Percentiles rank a stretch among this genome's conserved stretches.
These are phyloP conservation scores for Crithidia acanthocephali DNA, from an alignment of 208 protist species.

Conservation along the genomic window DNA sequence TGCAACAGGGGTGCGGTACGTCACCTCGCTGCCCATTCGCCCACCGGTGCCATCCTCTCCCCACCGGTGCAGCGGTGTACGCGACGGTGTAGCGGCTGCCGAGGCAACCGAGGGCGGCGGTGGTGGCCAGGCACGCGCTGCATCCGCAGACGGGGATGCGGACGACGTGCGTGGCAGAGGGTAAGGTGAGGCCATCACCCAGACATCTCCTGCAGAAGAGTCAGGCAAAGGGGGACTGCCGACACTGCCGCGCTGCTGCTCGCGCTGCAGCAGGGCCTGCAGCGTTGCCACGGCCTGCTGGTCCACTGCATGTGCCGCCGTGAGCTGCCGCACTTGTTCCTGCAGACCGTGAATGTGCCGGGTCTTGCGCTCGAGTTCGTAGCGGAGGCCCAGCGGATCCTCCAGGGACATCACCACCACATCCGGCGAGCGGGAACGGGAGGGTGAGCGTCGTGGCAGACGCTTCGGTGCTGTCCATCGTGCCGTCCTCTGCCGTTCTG, in stretches of 20 bases:
- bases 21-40: background rate
- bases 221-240: background rate
- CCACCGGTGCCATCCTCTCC: slow-evolving; percentile 8
- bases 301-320: slow-evolving; percentile 26
- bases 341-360: slow-evolving; percentile 40
- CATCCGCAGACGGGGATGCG: background rate
- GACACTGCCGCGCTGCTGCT: slow-evolving; percentile 39
- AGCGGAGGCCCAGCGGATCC: slow-evolving; percentile 36
- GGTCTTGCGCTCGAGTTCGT: slow-evolving; percentile 45
- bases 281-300: slow-evolving; percentile 36
- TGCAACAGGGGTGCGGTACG: background rate
- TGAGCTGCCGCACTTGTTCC: slow-evolving; percentile 44
- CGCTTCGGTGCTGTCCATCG: no score
- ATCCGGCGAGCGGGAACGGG: slow-evolving; percentile 7
- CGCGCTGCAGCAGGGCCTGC: slow-evolving; percentile 36
- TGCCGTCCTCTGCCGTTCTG: background rate
- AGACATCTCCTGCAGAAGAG: background rate
- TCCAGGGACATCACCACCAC: slow-evolving; percentile 31
- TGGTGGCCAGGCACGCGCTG: background rate
- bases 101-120: background rate
- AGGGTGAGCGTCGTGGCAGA: no score
- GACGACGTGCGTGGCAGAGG: background rate
- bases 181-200: background rate
- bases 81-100: slow-evolving; percentile 5
- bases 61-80: background rate